These are phyloP conservation scores for Musa schizocarpa DNA, from an alignment of 176 grass and related monocot genomes.

Conservation along the genomic window DNA sequence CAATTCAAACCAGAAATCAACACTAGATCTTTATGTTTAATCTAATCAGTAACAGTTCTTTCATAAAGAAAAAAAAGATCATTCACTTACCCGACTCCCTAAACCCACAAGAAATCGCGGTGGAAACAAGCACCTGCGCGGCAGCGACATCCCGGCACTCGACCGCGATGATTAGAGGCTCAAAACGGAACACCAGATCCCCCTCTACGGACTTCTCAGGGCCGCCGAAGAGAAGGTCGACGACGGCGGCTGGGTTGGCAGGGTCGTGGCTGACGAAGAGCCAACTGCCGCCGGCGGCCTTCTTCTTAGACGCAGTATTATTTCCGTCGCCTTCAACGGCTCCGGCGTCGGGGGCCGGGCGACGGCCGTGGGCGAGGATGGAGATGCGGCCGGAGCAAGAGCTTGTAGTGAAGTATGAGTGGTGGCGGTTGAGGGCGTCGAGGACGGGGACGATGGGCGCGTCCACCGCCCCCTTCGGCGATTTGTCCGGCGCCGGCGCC, in stretches of 20 bases:
- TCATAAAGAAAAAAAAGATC: not conserved
- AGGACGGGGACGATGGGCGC: conserved; percentile 54
- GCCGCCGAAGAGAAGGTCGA: conserved; percentile 48
- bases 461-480: conserved; percentile 79
- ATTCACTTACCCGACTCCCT: conserved; percentile 64
- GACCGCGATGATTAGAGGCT: conserved; percentile 79
- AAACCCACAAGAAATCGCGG: conserved; percentile 61
- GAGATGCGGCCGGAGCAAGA: conserved; percentile 96
- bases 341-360: not conserved
- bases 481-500: conserved; percentile 75
- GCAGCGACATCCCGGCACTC: conserved; percentile 58
- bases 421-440: conserved; percentile 48
- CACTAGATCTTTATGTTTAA: too few species aligned
- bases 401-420: conserved; percentile 79
- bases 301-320: conserved; percentile 38
- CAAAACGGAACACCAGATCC: conserved; percentile 86
- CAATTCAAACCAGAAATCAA: too few species aligned
- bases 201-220: conserved; percentile 13
- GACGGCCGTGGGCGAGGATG: conserved; percentile 48
- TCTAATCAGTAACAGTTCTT: not conserved
- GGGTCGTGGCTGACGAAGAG: conserved; percentile 78
- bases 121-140: conserved; percentile 45
- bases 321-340: not conserved
- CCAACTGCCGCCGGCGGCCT: conserved; percentile 72
- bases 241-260: conserved; percentile 42